These are phyloP conservation scores for Aspergillus sp. DNA, from an alignment of 2,329 filamentous ascomycete species.

Conservation along the genomic window DNA sequence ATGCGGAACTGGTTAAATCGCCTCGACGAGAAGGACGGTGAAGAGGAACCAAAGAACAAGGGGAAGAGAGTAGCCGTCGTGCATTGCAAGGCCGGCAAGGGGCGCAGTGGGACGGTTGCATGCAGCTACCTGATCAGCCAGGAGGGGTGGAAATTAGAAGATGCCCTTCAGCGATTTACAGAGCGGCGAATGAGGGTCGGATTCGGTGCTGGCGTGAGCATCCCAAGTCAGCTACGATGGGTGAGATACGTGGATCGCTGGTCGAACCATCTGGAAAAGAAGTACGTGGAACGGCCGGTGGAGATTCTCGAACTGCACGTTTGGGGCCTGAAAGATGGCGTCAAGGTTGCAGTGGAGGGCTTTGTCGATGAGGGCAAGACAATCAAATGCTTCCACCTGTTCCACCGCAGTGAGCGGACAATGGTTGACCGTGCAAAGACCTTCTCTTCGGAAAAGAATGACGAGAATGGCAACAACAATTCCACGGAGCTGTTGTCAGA, in stretches of 20 bases:
- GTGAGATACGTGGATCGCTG: conserved; percentile 85
- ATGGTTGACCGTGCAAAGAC: conserved; percentile 42
- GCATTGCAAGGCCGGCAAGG: conserved; percentile 97
- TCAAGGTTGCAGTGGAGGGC: conserved; percentile 81
- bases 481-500: background rate
- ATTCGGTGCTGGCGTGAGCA: conserved; percentile 86
- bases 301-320: conserved; percentile 86
- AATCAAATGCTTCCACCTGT: conserved; percentile 80
- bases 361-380: conserved; percentile 84
- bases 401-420: conserved; percentile 65
- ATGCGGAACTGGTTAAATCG: conserved; percentile 82
- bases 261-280: conserved; percentile 65
- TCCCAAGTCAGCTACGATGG: conserved; percentile 86
- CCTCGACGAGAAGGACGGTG: conserved; percentile 20
- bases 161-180: conserved; percentile 67
- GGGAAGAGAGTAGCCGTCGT: conserved; percentile 72
- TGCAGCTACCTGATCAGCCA: conserved; percentile 89
- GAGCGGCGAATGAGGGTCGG: conserved; percentile 81
- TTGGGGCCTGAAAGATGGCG: conserved; percentile 82
- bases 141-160: conserved; percentile 63
- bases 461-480: conserved; percentile 3
- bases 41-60: conserved; percentile 22
- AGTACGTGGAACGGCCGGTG: conserved; percentile 75
- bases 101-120: conserved; percentile 79
- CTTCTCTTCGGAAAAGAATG: conserved; percentile 47